phyloP scores from a whole-genome alignment of 164 flowering plant genomes.

The Nymphaea thermarum region DNA sequence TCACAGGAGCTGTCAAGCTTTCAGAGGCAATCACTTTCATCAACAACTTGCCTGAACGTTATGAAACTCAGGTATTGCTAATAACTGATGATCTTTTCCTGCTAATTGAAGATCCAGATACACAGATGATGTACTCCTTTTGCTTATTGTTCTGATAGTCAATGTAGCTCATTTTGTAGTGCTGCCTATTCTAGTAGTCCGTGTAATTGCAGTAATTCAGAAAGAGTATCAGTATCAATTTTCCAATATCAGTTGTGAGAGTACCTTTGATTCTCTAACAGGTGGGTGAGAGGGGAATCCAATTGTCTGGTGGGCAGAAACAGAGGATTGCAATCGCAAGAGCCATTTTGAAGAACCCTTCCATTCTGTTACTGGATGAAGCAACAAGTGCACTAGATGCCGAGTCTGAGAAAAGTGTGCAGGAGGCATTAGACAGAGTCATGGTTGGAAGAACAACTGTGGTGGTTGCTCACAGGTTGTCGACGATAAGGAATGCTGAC shows the following conservation, averaged over 20 bases:
- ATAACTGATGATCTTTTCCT: background rate
- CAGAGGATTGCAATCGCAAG: slow-evolving; percentile 90
- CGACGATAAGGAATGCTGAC: slow-evolving; percentile 88
- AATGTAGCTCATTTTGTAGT: too few relatives aligned
- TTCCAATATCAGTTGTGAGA: background rate
- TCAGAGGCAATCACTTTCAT: slow-evolving; percentile 84
- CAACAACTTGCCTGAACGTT: slow-evolving; percentile 89
- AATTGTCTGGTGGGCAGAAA: slow-evolving; percentile 94
- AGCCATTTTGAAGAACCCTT: slow-evolving; percentile 89
- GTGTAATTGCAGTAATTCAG: too few relatives aligned
- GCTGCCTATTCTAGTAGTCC: too few relatives aligned
- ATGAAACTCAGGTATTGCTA: slow-evolving; percentile 71
- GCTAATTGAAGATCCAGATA: background rate
- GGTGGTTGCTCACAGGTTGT: slow-evolving; percentile 90
- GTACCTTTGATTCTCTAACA: slow-evolving; percentile 11
- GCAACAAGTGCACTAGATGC: slow-evolving; percentile 97
- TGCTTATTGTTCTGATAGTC: too few relatives aligned
- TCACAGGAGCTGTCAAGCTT: slow-evolving; percentile 86
- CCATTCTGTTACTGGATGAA: slow-evolving; percentile 79
- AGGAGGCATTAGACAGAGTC: slow-evolving; percentile 90
- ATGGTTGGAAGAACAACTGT: slow-evolving; percentile 95
- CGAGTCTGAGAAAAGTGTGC: slow-evolving; percentile 94
- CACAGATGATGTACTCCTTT: background rate
- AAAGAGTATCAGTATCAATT: too few relatives aligned
- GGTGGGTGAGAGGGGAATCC: slow-evolving; percentile 97